A percentile compares a stretch with the other conserved stretches of the same genome.
phyloP scores from a whole-genome alignment of 1,284 basidiomycete species.

The Meripilus lineatus region DNA sequence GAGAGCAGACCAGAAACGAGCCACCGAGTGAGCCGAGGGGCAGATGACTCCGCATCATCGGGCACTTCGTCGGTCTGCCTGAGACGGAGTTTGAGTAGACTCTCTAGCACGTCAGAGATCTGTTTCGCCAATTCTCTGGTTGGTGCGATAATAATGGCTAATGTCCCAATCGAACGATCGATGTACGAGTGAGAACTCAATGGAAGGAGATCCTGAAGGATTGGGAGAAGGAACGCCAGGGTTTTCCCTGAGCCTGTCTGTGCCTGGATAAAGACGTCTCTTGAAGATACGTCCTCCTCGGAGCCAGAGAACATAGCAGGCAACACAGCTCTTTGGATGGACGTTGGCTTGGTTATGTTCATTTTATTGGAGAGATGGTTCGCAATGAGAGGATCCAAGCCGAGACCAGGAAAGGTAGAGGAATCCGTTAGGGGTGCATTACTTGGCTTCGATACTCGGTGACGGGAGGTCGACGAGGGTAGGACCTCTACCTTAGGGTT shows the following conservation, averaged over 20 bases:
- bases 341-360: slow-evolving; percentile 82
- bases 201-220: slow-evolving; percentile 91
- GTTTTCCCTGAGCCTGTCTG: slow-evolving; percentile 99
- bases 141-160: slow-evolving; percentile 93
- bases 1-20: slow-evolving; percentile 90
- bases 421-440: slow-evolving; percentile 79
- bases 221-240: slow-evolving; percentile 90
- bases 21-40: slow-evolving; percentile 79
- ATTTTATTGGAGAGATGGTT: slow-evolving; percentile 81
- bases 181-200: slow-evolving; percentile 86
- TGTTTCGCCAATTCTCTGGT: slow-evolving; percentile 95
- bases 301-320: slow-evolving; percentile 60
- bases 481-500: slow-evolving; percentile 61
- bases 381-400: slow-evolving; percentile 79
- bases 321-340: slow-evolving; percentile 84
- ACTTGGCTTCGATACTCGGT: slow-evolving; percentile 51
- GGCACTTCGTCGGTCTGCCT: slow-evolving; percentile 52
- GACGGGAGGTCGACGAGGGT: slow-evolving; percentile 27
- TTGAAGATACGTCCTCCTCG: slow-evolving; percentile 35
- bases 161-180: slow-evolving; percentile 82
- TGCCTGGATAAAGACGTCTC: slow-evolving; percentile 93
- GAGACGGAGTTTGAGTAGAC: slow-evolving; percentile 69
- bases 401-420: slow-evolving; percentile 70
- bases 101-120: slow-evolving; percentile 72
- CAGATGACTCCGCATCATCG: slow-evolving; percentile 37